Percentiles rank a stretch among this genome's conserved stretches.
Evolutionary conservation across 208 protist species (phyloP).

Genomic region (Tetramitus jugosus): DNA sequence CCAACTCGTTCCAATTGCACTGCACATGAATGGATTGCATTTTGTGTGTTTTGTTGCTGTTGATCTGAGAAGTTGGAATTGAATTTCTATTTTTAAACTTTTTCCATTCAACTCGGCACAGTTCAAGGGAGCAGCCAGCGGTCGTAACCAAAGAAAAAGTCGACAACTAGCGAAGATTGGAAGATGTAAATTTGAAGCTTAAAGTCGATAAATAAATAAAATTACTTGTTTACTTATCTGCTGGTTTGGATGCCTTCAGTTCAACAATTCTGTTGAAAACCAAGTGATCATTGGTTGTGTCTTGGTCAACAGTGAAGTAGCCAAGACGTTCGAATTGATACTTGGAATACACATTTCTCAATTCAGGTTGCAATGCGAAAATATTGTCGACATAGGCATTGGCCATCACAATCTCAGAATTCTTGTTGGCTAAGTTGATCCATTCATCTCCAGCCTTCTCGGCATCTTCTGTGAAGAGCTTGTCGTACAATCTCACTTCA

Average conservation of each 20-base stretch:
- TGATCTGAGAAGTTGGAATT: background rate
- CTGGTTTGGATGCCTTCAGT: conserved; percentile 62
- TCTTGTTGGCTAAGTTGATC: conserved; percentile 46
- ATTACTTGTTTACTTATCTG: too few relatives aligned
- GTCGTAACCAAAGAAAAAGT: too few relatives aligned
- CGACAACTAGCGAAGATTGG: too few relatives aligned
- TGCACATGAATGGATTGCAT: background rate
- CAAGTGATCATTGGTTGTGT: conserved; percentile 45
- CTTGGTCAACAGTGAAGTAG: conserved; percentile 69
- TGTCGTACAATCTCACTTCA: conserved; percentile 59
- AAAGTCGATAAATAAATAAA: too few relatives aligned
- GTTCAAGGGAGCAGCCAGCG: too few relatives aligned
- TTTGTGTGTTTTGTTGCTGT: background rate
- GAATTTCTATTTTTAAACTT: background rate
- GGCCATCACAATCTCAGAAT: conserved; percentile 45
- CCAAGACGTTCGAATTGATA: conserved; percentile 84
- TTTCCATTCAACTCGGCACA: too few relatives aligned
- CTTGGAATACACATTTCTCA: conserved; percentile 23
- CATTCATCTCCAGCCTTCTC: conserved; percentile 33
- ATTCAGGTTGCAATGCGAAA: conserved; percentile 13
- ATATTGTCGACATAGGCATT: conserved; percentile 40
- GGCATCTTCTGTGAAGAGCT: conserved; percentile 50
- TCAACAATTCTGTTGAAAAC: conserved; percentile 78
- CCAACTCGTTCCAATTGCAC: conserved; percentile 16
- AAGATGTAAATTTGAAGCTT: too few relatives aligned